Evolutionary conservation across 2,329 filamentous ascomycete genomes (phyloP).

Genomic region (Thielaviopsis ethacetica): DNA sequence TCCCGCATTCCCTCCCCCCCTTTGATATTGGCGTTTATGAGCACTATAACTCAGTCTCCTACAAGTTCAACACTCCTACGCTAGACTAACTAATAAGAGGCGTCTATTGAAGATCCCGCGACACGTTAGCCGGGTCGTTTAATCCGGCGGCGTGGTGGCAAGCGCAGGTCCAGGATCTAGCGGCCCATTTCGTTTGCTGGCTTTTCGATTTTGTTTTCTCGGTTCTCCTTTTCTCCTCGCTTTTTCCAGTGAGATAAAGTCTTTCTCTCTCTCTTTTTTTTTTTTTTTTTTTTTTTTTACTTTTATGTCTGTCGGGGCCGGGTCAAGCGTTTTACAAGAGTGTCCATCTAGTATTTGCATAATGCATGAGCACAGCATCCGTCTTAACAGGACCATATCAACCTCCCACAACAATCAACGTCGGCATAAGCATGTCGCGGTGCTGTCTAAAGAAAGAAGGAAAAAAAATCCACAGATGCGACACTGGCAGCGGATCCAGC

Average conservation of each 20-base stretch:
- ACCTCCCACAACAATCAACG: not conserved
- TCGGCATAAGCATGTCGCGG: not conserved
- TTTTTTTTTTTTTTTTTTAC: too few species aligned
- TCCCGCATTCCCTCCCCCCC: too few species aligned
- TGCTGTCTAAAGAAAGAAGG: too few species aligned
- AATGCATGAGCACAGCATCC: not conserved
- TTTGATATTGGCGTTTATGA: too few species aligned
- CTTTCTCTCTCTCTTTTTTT: too few species aligned
- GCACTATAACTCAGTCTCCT: too few species aligned
- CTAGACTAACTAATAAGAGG: not conserved
- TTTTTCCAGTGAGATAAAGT: not conserved
- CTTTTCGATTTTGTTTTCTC: not conserved
- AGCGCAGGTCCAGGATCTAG: not conserved
- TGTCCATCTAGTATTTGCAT: not conserved
- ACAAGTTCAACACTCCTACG: not conserved
- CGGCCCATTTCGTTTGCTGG: not conserved
- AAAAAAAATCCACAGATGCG: too few species aligned
- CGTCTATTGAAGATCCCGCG: not conserved
- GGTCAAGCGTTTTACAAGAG: too few species aligned
- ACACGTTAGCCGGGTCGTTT: not conserved
- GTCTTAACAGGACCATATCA: not conserved
- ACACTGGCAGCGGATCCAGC: not conserved
- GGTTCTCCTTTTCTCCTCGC: not conserved
- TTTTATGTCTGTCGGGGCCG: not conserved
- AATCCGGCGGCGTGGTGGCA: not conserved